Evolutionary conservation across 495 filamentous ascomycete genomes (phyloP).

Genomic region (Talaromyces adpressus): DNA sequence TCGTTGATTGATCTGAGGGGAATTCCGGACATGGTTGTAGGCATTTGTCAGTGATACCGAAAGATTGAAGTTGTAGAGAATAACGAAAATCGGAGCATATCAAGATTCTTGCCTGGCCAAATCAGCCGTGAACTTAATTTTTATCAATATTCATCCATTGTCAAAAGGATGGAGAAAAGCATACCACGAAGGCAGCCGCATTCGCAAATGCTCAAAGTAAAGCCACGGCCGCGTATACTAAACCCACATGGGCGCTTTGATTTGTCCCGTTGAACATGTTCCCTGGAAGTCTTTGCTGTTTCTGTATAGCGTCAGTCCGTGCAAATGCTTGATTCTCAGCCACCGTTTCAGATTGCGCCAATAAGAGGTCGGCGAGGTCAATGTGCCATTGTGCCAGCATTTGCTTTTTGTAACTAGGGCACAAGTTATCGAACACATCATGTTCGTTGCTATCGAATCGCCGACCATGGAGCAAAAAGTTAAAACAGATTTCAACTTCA

Average conservation of each 20-base stretch:
- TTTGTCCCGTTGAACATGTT: not conserved
- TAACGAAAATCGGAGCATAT: not conserved
- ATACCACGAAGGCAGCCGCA: not conserved
- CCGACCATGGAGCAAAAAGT: too few species aligned
- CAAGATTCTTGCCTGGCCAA: too few species aligned
- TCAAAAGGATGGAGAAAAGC: not conserved
- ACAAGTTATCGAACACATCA: too few species aligned
- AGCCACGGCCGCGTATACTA: not conserved
- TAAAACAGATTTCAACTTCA: too few species aligned
- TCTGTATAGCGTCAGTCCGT: not conserved
- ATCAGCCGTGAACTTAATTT: too few species aligned
- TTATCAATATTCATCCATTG: not conserved
- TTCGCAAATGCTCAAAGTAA: not conserved
- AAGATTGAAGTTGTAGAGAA: not conserved
- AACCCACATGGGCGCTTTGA: not conserved
- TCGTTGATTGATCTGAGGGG: not conserved
- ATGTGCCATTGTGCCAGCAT: too few species aligned
- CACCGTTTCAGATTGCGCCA: not conserved
- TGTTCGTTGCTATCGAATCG: too few species aligned
- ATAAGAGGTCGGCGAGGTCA: not conserved
- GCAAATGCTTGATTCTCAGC: conserved; percentile 3
- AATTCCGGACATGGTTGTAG: not conserved
- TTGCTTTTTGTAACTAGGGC: too few species aligned
- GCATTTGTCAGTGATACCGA: not conserved
- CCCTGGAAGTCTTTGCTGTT: not conserved